Evolutionary conservation across 2,329 filamentous ascomycete species (phyloP), one percentile per base, ranked within the genome.

Genomic region (Fusarium ramigenum): DNA sequence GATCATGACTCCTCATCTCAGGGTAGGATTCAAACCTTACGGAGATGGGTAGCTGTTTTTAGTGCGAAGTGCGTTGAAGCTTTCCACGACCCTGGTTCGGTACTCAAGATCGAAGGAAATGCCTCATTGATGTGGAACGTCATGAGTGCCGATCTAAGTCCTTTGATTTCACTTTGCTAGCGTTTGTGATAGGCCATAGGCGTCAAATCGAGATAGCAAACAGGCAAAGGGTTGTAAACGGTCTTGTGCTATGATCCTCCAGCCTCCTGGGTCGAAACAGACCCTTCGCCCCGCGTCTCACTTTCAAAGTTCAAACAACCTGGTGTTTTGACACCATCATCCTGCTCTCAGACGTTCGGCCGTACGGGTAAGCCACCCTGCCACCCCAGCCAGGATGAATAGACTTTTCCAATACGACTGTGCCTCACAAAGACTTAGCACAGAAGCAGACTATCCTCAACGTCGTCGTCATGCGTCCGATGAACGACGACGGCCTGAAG

Each of bases 241-340:
- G 36, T 37, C 57, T 65, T 49, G 34, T 30, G 46, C 15, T 47
- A 25, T 64, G 58, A 30, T 40, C 40, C 42, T 34, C 64, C 60
- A 73, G 40, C 65, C 56, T 70, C 61, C 37, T 40, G 30, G 37
- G 46, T 47, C 56, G 53, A 39, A n/a, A 66, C 61, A 49, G 28
- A 64, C 19, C 62, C n/a, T 63, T 52, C 70, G 44, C 54, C 34
- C 70, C 46, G 59, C 66, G 61, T 67, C 66, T 73, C 58, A 71
- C 46, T 34, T 66, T 68, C 54, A 74, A 74, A 74, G 30, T 66
- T 68, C 54, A 74, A 74, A 74, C 70, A 50, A 39, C 40, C 43
- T 60, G 42, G 53, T 43, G 57, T 66, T 72, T 58, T 60, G 47
- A 54, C 54, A 39, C 30, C 47, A 56, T 46, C 66, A 62, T 71